phyloP scores from a whole-genome alignment of 805 yeast genomes.

The Yarrowia bubula region DNA sequence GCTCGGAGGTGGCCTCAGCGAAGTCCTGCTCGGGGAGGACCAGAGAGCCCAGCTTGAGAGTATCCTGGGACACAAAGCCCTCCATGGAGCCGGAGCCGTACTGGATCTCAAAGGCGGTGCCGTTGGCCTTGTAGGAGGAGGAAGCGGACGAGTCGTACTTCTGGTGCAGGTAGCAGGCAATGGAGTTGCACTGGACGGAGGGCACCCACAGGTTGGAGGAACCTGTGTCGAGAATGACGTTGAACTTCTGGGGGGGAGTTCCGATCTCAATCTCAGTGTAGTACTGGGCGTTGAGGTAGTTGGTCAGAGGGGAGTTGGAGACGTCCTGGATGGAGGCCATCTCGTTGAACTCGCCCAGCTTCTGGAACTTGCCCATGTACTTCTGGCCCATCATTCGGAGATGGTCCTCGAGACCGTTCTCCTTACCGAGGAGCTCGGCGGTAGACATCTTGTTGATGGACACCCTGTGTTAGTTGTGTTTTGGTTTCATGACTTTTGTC shows the following conservation, averaged over 20 bases:
- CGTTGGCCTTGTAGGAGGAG: constrained; percentile 82
- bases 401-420: constrained; percentile 42
- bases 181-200: constrained; percentile 77
- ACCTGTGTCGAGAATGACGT: constrained; percentile 94
- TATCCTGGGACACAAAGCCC: constrained; percentile 88
- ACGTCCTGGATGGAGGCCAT: constrained; percentile 43
- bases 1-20: constrained; percentile 96
- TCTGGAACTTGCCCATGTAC: constrained; percentile 52
- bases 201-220: constrained; percentile 98
- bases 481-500: neutral
- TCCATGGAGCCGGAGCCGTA: constrained; percentile 93
- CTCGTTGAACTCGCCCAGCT: constrained; percentile 25
- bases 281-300: constrained; percentile 95
- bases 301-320: constrained; percentile 82
- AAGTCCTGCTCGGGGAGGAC: constrained; percentile 84
- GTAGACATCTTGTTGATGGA: constrained; percentile 58
- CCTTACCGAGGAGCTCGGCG: constrained; percentile 55
- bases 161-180: constrained; percentile 92
- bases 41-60: constrained; percentile 77
- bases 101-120: constrained; percentile 76
- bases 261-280: constrained; percentile 88
- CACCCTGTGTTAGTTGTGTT: constrained; percentile 44
- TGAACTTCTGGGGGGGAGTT: constrained; percentile 89
- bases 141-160: constrained; percentile 85
- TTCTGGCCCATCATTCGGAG: constrained; percentile 59